Evolutionary conservation across 2,329 filamentous ascomycete genomes (phyloP).

Genomic region (Lachnellula suecica): DNA sequence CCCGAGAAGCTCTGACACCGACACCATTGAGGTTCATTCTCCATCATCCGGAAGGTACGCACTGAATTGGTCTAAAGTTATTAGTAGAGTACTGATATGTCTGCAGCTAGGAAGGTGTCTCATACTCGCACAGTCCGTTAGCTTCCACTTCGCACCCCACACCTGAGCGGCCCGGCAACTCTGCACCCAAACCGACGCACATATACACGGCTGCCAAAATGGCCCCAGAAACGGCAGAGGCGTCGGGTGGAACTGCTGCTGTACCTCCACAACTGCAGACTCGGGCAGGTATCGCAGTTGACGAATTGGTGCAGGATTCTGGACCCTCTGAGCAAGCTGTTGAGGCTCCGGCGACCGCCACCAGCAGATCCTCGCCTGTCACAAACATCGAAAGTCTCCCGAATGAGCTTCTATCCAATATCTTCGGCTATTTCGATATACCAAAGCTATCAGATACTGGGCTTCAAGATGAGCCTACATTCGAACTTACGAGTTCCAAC

Average conservation of each 20-base stretch:
- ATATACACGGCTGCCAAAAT: neutral
- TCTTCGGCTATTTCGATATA: conserved; percentile 54
- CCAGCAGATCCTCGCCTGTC: neutral
- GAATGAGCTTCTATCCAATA: conserved; percentile 58
- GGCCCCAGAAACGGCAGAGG: neutral
- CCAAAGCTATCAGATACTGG: conserved; percentile 41
- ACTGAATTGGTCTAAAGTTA: neutral
- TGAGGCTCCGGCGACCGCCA: neutral
- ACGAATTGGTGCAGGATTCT: neutral
- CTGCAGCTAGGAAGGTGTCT: neutral
- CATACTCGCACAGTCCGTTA: neutral
- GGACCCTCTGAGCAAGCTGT: neutral
- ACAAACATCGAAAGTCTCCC: conserved; percentile 43
- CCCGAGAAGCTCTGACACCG: neutral
- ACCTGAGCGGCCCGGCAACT: neutral
- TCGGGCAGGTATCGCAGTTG: neutral
- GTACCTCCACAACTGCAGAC: no score
- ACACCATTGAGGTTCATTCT: neutral
- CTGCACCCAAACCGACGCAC: neutral
- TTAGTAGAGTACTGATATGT: neutral
- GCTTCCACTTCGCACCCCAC: neutral
- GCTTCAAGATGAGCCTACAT: conserved; percentile 49
- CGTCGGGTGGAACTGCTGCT: neutral
- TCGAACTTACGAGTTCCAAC: conserved; percentile 39
- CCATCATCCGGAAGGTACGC: neutral